A percentile compares a stretch with the other conserved stretches of the same genome.
Conservation (phyloP, 2,329 filamentous ascomycete genomes). For the Xylaria multiplex region DNA sequence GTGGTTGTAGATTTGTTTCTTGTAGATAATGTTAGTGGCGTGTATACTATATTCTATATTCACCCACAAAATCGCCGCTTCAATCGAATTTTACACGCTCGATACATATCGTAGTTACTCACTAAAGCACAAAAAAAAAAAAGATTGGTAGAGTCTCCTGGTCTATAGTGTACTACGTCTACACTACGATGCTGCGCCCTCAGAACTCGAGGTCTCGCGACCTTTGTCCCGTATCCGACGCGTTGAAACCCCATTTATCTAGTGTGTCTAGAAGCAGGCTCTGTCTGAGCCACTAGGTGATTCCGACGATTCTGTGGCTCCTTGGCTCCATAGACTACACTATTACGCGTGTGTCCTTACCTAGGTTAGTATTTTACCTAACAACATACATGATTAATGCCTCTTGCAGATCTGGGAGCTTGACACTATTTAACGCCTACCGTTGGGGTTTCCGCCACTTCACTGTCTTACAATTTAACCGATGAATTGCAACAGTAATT, state of each 20-base stretch:
- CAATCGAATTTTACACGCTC: not conserved
- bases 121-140: not conserved
- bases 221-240: not conserved
- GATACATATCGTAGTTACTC: too few relatives aligned
- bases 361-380: too few relatives aligned
- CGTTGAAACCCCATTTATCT: not conserved
- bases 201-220: not conserved
- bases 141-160: not conserved
- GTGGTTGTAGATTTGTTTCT: not conserved
- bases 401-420: constrained; percentile 11
- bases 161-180: not conserved
- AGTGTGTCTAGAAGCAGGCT: constrained; percentile 8
- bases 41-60: not conserved
- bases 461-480: not conserved
- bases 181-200: not conserved
- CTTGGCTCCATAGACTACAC: not conserved
- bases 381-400: constrained; percentile 18
- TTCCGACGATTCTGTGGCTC: not conserved
- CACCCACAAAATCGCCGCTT: constrained; percentile 1
- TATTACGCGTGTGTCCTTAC: constrained; percentile 7
- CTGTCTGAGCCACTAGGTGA: constrained; percentile 8
- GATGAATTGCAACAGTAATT: constrained; percentile 15
- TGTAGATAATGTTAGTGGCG: not conserved
- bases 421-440: not conserved
- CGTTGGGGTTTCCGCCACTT: not conserved